These are phyloP conservation scores for Penicillium roqueforti DNA, from an alignment of 495 filamentous ascomycete genomes.

Conservation along the genomic window DNA sequence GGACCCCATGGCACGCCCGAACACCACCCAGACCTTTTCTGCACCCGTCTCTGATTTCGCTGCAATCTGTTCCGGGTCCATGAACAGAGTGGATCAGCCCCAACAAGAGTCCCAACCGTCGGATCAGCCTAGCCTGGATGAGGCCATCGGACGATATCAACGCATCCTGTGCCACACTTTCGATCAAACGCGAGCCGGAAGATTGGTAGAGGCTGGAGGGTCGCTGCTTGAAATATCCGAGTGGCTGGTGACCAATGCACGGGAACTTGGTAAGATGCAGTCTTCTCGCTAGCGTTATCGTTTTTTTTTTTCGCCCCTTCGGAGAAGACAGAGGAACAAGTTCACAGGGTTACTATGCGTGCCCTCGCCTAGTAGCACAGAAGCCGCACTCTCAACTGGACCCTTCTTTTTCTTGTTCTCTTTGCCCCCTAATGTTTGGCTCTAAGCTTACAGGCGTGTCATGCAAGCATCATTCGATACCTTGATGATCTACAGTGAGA, in stretches of 20 bases:
- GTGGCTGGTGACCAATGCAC: constrained; percentile 79
- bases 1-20: constrained; percentile 46
- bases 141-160: constrained; percentile 73
- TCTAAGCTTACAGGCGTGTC: constrained; percentile 16
- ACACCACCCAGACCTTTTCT: constrained; percentile 49
- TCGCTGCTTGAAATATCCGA: constrained; percentile 75
- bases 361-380: constrained; percentile 8
- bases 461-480: constrained; percentile 22
- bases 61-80: constrained; percentile 28
- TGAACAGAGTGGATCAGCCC: constrained; percentile 33
- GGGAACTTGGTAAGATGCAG: constrained; percentile 70
- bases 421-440: constrained; percentile 9
- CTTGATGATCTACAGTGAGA: not conserved
- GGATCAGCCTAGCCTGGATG: constrained; percentile 44
- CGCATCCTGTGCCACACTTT: constrained; percentile 68
- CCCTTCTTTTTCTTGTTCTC: constrained; percentile 16
- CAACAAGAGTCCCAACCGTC: constrained; percentile 29
- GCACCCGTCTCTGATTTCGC: constrained; percentile 53
- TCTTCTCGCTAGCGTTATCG: constrained; percentile 14
- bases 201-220: constrained; percentile 66
- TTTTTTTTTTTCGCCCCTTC: not conserved
- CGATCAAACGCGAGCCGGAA: constrained; percentile 66
- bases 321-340: not conserved
- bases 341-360: not conserved
- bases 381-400: constrained; percentile 16